Evolutionary conservation across 371 early-diverging fungal genomes (phyloP), one percentile per base, ranked within the genome.

Genomic region (Mucor indicus): DNA sequence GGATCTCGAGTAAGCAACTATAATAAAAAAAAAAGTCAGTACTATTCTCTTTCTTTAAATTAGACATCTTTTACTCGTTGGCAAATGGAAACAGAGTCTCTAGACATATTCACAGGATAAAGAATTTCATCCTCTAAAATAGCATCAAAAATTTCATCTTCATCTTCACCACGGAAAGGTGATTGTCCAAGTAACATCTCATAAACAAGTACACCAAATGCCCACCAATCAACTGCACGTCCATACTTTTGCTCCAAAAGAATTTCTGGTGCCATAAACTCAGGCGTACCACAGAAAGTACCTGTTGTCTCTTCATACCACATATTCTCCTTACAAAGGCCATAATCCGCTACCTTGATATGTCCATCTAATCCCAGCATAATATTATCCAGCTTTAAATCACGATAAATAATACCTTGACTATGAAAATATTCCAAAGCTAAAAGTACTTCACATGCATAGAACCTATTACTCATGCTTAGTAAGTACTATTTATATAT

Each of bases 261-360:
- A 16, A 94, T 79, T 58, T 93, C 95, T 9, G 73, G 69, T 16
- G 73, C 69, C 69, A 96, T 84, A 60, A 88, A 91, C 53, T 92
- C 92, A 11, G 91, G 89, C 22, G 95, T 93, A 27, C 95, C 95
- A 72, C 95, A 94, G 62, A 93, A 91, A 1, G 95, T 95, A 50
- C 72, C 80, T 1, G 92, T 92, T 1, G 80, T 84, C 5, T 72
- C 65, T 19, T 75, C 69, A 30, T 64, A 67, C 39, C 69, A 61
- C 75, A 81, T 78, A 44, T 78, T 79, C 48, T 74, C 75, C 43
- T 74, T 74, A 48, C 75, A 74, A 8, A 74, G 50, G 55, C 99
- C 99, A 74, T 97, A 99, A 74, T 99, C 99, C 5, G 98, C 95
- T 41, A 99, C 83, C 77, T 98, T 98, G 69, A 99, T 89, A 60